Evolutionary conservation across 176 grass and related monocot species (phyloP), one percentile per base, ranked within the genome.

Genomic region (Luzula sylvatica): DNA sequence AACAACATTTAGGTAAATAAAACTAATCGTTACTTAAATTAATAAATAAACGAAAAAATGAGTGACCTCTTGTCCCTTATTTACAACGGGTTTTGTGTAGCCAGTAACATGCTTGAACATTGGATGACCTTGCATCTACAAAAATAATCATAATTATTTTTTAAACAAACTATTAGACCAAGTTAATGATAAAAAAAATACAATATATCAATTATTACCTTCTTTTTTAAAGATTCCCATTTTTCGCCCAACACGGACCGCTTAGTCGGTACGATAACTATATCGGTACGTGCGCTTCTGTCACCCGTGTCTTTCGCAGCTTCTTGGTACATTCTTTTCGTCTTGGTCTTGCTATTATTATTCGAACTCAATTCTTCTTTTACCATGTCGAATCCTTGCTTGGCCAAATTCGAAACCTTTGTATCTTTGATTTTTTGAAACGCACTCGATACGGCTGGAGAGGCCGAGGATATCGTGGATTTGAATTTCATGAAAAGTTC

Each of bases 151-250:
- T 42, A 50, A 12, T 5, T 51, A 50, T 69, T 77, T 29, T 68
- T 68, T 71, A 42, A 46, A 47, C 19, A 45, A 2, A 65, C 9
- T 25, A 15, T 26, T 56, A 16, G 46, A 28, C 24, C 18, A 46
- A 70, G 57, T 39, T 23, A 11, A 21, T 3, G 8, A 56, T 22
- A 62, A 7, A 30, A 38, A 35, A 7, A 35, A 4, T 7, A 35
- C 5, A 35, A 35, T 35, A 35, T 35, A 0, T 35, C 9, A 7
- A 7, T 35, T 35, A 35, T 7, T 88, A 95, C 90, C 90, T 95
- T 88, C 46, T 82, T 80, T 72, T 89, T 95, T 5, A 95, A 32
- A 45, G 77, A 49, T 70, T 95, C 84, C 90, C 90, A 88, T 67
- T 86, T 95, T 66, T 88, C 74, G 74, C 84, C 77, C 54, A 95